Base-by-base conservation (phyloP, 2,329 filamentous ascomycete species). In the Penicillium rolfsii region DNA sequence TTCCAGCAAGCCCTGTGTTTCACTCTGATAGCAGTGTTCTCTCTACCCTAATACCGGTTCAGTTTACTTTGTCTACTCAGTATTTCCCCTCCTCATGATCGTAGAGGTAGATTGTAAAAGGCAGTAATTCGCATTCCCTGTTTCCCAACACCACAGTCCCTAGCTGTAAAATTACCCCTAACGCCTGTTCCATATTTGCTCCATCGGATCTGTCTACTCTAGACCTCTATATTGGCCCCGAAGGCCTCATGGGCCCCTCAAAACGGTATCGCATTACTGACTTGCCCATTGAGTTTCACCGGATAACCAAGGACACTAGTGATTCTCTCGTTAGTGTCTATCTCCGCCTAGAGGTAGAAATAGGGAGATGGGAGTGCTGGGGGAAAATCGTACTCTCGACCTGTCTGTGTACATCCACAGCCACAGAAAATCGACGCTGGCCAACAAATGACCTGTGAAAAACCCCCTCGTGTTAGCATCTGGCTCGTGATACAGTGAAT, bases 341-440 rank as follows among this genome's bases (percentile, higher is more conserved):
- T 11, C 28, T 38, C 5, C n/a, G 35, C 35, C 30, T 8, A 11
- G 36, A 5, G 50, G 26, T 6, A 9, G 19, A 22, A 22, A 22
- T 22, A 22, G 5, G 1, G 22, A 22, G 16, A n/a, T 14, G 52
- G 24, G 48, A 49, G 35, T 33, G 5, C 11, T 33, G 19, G 45
- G 24, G 24, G 19, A n/a, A 48, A 19, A 52, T 14, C 79, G 67
- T 74, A 85, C 84, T 79, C 80, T 69, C 83, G 83, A 26, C 84
- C 84, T 0, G 75, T 77, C 67, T 85, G 77, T 2, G 83, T 85
- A 43, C 79, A 77, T 65, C 82, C 84, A 67, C 84, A 85, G n/a
- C 84, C 82, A 71, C 83, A 85, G 52, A 86, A 78, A 24, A 86
- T 72, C 0, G 82, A 80, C 4, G 81, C 82, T 2, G 84, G 84